A percentile compares a stretch with the other conserved stretches of the same genome.
phyloP scores from a whole-genome alignment of 768 basidiomycete species.

The Kwoniella heveanensis region DNA sequence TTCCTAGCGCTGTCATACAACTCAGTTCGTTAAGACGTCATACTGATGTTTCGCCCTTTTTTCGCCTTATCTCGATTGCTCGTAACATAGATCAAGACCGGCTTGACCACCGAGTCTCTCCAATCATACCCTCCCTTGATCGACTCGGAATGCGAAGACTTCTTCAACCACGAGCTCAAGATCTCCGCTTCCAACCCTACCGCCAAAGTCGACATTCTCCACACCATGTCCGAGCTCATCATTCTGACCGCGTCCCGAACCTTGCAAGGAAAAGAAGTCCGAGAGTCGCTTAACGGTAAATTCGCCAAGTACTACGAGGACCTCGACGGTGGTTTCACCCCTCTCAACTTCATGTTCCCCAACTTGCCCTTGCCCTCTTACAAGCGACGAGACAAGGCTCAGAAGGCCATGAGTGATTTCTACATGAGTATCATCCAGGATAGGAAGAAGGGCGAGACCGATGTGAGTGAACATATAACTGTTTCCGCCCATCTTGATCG shows the following conservation, averaged over 20 bases:
- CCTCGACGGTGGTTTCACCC: conserved; percentile 94
- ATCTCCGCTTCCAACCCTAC: conserved; percentile 60
- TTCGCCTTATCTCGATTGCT: conserved; percentile 8
- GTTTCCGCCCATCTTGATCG: too few relatives aligned
- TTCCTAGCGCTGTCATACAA: too few relatives aligned
- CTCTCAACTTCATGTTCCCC: conserved; percentile 92
- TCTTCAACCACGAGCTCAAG: conserved; percentile 66
- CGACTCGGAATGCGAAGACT: conserved; percentile 66
- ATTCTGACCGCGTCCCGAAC: conserved; percentile 93
- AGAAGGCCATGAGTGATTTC: conserved; percentile 89
- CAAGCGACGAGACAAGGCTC: conserved; percentile 81
- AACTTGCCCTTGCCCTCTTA: conserved; percentile 89
- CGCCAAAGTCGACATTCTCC: conserved; percentile 65
- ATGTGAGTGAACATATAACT: too few relatives aligned
- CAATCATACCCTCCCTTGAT: conserved; percentile 79
- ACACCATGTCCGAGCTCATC: conserved; percentile 80
- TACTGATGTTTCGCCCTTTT: too few relatives aligned
- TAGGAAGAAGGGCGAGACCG: conserved; percentile 61
- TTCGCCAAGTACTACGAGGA: conserved; percentile 84
- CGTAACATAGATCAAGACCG: conserved; percentile 70
- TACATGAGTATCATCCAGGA: conserved; percentile 83
- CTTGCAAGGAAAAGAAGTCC: conserved; percentile 88
- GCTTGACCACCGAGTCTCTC: conserved; percentile 88
- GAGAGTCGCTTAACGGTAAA: conserved; percentile 71
- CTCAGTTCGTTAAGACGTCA: too few relatives aligned